Conservation (phyloP, 768 basidiomycete species). For the Mycena alexandri region DNA sequence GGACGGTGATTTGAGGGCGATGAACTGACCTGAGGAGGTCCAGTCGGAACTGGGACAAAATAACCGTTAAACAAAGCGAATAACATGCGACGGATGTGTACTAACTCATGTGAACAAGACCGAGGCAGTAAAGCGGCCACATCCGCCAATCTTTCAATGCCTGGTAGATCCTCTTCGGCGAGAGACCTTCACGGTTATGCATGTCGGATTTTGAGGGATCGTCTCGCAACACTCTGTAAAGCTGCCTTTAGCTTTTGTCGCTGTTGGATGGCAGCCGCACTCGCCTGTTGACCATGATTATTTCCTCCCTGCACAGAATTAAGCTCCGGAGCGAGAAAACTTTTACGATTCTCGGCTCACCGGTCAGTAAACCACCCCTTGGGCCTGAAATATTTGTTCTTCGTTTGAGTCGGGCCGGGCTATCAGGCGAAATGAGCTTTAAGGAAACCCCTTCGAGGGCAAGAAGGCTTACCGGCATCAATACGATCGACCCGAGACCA, state of each 20-base stretch:
- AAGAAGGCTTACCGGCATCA: slow-evolving; percentile 51
- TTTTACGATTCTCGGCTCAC: too few species aligned
- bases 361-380: slow-evolving; percentile 77
- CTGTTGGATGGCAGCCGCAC: background rate
- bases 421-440: slow-evolving; percentile 59
- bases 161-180: slow-evolving; percentile 59
- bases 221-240: slow-evolving; percentile 64
- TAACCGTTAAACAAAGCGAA: background rate
- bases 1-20: background rate
- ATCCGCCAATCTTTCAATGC: slow-evolving; percentile 71
- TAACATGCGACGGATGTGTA: background rate
- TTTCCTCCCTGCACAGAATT: slow-evolving; percentile 60
- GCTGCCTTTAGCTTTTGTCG: background rate
- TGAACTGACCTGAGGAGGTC: slow-evolving; percentile 58
- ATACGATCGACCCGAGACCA: slow-evolving; percentile 21
- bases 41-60: slow-evolving; percentile 66
- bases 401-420: slow-evolving; percentile 74
- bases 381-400: slow-evolving; percentile 64
- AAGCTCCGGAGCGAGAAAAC: too few species aligned
- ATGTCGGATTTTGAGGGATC: slow-evolving; percentile 77
- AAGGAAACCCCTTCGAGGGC: slow-evolving; percentile 61
- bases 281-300: slow-evolving; percentile 71
- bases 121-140: slow-evolving; percentile 75
- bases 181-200: slow-evolving; percentile 79
- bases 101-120: slow-evolving; percentile 66